A percentile compares a stretch with the other conserved stretches of the same genome.
These are phyloP conservation scores for Globisporangium radiosum DNA, from an alignment of 352 stramenopile species.

Conservation along the genomic window DNA sequence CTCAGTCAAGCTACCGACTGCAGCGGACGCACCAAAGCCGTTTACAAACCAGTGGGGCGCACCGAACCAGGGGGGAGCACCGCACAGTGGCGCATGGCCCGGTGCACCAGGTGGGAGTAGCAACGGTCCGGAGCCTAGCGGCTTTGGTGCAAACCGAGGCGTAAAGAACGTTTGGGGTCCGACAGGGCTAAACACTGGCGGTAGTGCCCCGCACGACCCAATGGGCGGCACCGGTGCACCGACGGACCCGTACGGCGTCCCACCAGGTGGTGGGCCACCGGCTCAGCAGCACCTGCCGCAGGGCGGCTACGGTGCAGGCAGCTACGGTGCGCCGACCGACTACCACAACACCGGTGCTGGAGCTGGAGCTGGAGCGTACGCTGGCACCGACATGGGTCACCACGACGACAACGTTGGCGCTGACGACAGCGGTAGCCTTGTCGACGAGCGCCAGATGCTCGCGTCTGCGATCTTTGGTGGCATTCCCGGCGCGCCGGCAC, in stretches of 20 bases:
- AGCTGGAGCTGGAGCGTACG: constrained; percentile 23
- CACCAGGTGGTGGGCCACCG: constrained; percentile 5
- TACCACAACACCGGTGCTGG: constrained; percentile 11
- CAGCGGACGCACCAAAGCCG: constrained; percentile 36
- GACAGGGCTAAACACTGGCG: constrained; percentile 52
- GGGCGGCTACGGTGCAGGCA: constrained; percentile 13
- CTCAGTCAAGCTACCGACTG: constrained; percentile 52
- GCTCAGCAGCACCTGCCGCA: constrained; percentile 9
- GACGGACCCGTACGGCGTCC: constrained; percentile 29
- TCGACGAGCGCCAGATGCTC: constrained; percentile 82
- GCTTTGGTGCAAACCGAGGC: constrained; percentile 16
- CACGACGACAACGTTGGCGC: constrained; percentile 36
- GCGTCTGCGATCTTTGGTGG: constrained; percentile 96
- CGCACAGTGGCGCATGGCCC: constrained; percentile 15
- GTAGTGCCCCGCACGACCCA: constrained; percentile 1
- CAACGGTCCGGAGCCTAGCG: constrained; percentile 21
- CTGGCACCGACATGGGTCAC: constrained; percentile 30
- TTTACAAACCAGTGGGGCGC: constrained; percentile 64
- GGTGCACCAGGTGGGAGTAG: background rate
- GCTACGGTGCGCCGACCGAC: constrained; percentile 9
- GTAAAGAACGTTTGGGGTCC: constrained; percentile 86
- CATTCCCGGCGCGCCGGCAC: constrained; percentile 72
- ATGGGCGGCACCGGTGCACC: constrained; percentile 5
- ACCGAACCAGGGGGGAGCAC: constrained; percentile 11
- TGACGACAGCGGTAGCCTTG: constrained; percentile 36